Evolutionary conservation across 345 rosid genomes (phyloP), one percentile per base, ranked within the genome.

Genomic region (Hibiscus trionum): DNA sequence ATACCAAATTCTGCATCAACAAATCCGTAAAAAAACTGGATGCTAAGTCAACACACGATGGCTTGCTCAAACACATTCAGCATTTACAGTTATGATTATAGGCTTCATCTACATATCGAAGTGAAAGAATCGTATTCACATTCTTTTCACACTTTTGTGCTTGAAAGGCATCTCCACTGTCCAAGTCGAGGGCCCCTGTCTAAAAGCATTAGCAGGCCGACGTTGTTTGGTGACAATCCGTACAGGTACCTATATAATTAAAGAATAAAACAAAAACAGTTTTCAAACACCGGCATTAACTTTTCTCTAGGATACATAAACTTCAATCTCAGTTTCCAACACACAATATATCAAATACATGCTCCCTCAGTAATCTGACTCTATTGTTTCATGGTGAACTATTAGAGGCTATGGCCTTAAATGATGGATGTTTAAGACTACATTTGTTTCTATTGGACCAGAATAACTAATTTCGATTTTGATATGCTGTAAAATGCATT

Each of bases 111-210:
- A 61, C 72, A 73, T 35, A 70, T 61, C 24, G 62, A 71, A 75
- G 57, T 39, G 21, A 47, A 1, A 49, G 44, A 57, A 31, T 59
- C 55, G 24, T 59, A 12, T 47, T 47, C 52, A 47, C 52, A 15
- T 15, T 4, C 21, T 71, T 37, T 78, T 87, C 88, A 83, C 75
- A 86, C 87, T 83, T 87, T 93, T 2, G 87, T 81, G 75, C 96
- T 95, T 72, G 87, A 72, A 66, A 88, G 87, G 73, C 97, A 95
- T 85, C 93, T 90, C 96, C 88, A 86, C 68, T 82, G 94, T 76
- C 86, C 75, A 61, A 80, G 73, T 58, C 77, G 83, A 55, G 94
- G 85, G 39, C 80, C 84, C 79, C 86, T 89, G 73, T 95, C 99
- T 70, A 95, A 77, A 29, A 93, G 86, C 90, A 95, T 82, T 61